phyloP scores from a whole-genome alignment of 1,284 basidiomycete species.

The Dichomitus squalens region DNA sequence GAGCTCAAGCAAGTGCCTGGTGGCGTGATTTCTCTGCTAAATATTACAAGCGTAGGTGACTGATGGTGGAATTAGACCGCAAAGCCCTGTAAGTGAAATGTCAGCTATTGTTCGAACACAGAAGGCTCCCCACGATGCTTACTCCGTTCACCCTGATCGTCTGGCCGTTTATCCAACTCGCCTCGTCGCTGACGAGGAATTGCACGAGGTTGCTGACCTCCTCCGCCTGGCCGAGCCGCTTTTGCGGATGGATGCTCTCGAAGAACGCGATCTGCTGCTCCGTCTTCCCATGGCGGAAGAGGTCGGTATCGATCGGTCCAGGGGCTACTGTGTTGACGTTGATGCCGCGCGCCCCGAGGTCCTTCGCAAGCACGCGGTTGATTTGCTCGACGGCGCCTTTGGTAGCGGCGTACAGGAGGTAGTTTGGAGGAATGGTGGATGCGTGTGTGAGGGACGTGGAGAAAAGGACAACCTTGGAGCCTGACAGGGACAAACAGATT shows the following conservation, averaged over 20 bases:
- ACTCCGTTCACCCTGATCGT: constrained; percentile 58
- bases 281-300: constrained; percentile 56
- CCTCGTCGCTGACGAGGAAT: constrained; percentile 53
- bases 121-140: too few species aligned
- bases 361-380: constrained; percentile 59
- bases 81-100: too few species aligned
- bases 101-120: too few species aligned
- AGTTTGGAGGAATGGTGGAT: constrained; percentile 47
- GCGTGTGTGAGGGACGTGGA: constrained; percentile 51
- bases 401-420: constrained; percentile 52
- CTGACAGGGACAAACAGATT: constrained; percentile 21
- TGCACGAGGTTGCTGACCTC: constrained; percentile 56
- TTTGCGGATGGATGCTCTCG: constrained; percentile 46
- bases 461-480: constrained; percentile 58
- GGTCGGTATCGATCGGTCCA: constrained; percentile 54
- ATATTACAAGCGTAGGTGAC: too few species aligned
- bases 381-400: constrained; percentile 64
- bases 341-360: constrained; percentile 52
- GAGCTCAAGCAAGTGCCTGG: too few species aligned
- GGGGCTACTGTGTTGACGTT: constrained; percentile 62
- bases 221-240: constrained; percentile 51
- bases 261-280: constrained; percentile 48
- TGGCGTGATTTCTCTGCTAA: too few species aligned
- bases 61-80: background rate
- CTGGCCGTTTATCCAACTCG: constrained; percentile 60